Conservation (phyloP, 202 grass and related monocot genomes). For the Hordeum pubiflorum region DNA sequence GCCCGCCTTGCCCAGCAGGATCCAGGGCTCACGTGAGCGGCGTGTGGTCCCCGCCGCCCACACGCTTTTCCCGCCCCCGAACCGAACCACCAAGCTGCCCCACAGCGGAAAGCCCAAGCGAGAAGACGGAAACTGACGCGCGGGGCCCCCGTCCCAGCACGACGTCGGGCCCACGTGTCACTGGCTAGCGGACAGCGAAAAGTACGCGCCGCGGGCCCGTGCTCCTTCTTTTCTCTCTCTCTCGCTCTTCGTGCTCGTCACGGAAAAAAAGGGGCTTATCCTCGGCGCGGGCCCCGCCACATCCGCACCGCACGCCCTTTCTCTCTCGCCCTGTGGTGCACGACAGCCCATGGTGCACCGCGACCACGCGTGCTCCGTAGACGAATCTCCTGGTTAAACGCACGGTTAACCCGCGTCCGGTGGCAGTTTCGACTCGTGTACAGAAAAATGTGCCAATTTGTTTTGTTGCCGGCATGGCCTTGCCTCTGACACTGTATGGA, state of each 20-base stretch:
- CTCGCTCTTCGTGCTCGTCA: neutral
- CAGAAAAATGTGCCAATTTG: neutral
- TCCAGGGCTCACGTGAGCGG: constrained; percentile 47
- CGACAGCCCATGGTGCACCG: constrained; percentile 41
- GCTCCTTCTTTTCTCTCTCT: neutral
- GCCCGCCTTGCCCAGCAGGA: neutral
- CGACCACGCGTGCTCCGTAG: neutral
- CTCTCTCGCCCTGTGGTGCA: neutral
- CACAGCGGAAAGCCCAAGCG: too few species aligned
- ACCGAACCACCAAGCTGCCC: neutral
- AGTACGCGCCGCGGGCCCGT: neutral
- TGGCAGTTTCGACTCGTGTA: neutral
- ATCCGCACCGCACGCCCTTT: neutral
- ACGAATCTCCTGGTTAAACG: neutral
- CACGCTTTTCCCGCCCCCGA: constrained; percentile 36
- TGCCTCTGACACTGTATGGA: neutral
- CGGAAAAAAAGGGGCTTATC: constrained; percentile 18
- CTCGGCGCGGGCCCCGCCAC: constrained; percentile 26
- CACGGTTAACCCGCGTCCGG: neutral
- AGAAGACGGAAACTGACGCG: neutral
- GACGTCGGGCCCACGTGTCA: constrained; percentile 4
- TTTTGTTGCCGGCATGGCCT: neutral
- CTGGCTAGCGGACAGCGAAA: constrained; percentile 10
- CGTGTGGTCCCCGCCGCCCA: constrained; percentile 30
- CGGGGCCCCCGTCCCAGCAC: neutral